Evolutionary conservation across 2,329 filamentous ascomycete genomes (phyloP), one percentile per base, ranked within the genome.

Genomic region (Zalaria sp.): DNA sequence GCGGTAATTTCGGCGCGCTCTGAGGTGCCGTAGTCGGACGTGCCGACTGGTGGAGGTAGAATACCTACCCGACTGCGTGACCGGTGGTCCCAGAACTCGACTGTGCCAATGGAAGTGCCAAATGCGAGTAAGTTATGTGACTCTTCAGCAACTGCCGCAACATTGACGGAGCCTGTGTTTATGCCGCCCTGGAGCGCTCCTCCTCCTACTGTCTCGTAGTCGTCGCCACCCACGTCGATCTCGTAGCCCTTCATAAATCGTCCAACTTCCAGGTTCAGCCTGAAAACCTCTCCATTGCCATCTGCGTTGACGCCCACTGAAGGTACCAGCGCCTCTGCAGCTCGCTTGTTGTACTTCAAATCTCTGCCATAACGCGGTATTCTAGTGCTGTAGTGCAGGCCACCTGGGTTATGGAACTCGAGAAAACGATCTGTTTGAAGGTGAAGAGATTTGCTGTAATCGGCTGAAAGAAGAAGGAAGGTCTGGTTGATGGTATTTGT

Each of bases 161-260:
- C 80, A 56, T 96, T 95, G 40, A 96, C 87, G 39, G 82, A 81
- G 9, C 88, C 87, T 1, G 85, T 81, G 43, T 81, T 73, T 37
- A 95, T 83, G 38, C 88, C 83, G 44, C 89, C 89, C 57, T 96
- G 89, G 27, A 95, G 62, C 2, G 87, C 80, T 32, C 79, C 78
- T 11, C 78, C 83, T 3, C 80, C 79, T 53, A 70, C 52, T 18
- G 73, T 72, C 8, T 66, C 66, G 46, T 79, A 71, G 44, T 93
- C 85, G 52, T 95, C 87, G 10, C 80, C 77, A 25, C 88, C 89
- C 5, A 95, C 83, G 51, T 94, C 87, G 5, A 96, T 68, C 55
- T 94, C 85, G 53, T 91, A 96, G 27, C 83, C 85, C 51, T 84
- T 86, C 82, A 98, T 91, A 59, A 93, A 98, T 40, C 89, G 76